A percentile compares a stretch with the other conserved stretches of the same genome.
Conservation (phyloP, 805 yeast species). For the Blastobotrys muscicola region DNA sequence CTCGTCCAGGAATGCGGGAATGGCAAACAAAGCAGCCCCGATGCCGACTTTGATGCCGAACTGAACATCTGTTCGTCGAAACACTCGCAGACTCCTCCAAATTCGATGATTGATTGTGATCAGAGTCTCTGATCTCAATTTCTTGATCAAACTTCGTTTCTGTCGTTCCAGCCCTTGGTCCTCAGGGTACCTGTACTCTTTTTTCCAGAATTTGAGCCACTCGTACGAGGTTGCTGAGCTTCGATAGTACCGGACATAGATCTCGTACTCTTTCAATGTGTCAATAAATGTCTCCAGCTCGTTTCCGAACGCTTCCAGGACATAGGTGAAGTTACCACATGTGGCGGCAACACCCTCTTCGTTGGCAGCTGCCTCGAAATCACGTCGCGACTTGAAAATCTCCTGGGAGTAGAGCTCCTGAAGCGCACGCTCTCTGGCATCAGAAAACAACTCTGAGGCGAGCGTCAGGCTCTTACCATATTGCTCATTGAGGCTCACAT, state of each 20-base stretch:
- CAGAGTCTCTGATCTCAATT: not conserved
- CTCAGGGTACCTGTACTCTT: not conserved
- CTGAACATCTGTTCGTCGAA: constrained; percentile 59
- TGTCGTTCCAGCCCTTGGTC: not conserved
- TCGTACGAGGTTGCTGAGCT: constrained; percentile 29
- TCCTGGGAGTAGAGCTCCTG: constrained; percentile 48
- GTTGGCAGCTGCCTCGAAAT: constrained; percentile 35
- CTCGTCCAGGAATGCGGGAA: constrained; percentile 54
- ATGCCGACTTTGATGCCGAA: constrained; percentile 73
- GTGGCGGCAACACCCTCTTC: constrained; percentile 79
- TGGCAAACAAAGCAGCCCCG: constrained; percentile 58
- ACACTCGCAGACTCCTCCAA: constrained; percentile 36
- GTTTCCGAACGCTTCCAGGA: constrained; percentile 51
- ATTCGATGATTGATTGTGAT: constrained; percentile 17
- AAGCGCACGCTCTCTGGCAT: constrained; percentile 49
- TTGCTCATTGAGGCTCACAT: constrained; percentile 31
- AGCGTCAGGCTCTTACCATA: constrained; percentile 33
- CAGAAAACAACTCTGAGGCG: constrained; percentile 48
- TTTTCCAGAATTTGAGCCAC: constrained; percentile 48
- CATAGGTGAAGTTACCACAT: constrained; percentile 68
- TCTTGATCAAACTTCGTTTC: not conserved
- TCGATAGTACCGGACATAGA: constrained; percentile 12
- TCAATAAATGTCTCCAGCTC: constrained; percentile 45
- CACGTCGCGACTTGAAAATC: constrained; percentile 34
- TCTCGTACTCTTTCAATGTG: constrained; percentile 34